Base-by-base conservation (phyloP, 202 grass and related monocot species). In the Eragrostis tef region DNA sequence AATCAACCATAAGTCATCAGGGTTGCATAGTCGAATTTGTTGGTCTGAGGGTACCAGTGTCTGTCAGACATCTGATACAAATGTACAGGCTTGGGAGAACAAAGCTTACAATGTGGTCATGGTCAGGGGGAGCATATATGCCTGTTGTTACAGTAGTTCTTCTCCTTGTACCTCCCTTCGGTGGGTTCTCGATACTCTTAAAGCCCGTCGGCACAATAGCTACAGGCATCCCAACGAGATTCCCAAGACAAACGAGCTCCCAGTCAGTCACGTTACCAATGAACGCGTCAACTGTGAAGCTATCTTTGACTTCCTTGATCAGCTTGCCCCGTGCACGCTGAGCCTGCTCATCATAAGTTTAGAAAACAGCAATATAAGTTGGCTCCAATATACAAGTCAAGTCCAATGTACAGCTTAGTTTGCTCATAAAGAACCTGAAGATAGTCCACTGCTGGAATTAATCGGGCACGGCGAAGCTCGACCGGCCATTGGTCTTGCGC, bases 401-500 rank as follows among this genome's bases (percentile, higher is more conserved):
- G 7, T 19, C 48, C 26, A 54, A 2, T 31, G 19, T 19, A 3
- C 16, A 51, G 45, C 43, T 62, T 70, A 24, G 9, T 51, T 22
- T 66, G 9, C 1, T 46, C 8, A 9, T 52, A 43, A 15, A 52
- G 31, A 14, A 98, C 94, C 88, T 98, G 94, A 16, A 94, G 26
- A 79, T 93, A 94, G 65, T 98, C 92, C 2, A 93, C 92, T 56
- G 95, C 95, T 14, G 90, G 92, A 65, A 98, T 44, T 73, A 98
- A 84, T 29, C 90, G 82, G 27, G 95, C 90, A 6, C 90, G 90
- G 0, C 92, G 95, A 60, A 98, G 95, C 75, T 94, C 95, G 24
- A 93, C 85, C 0, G 95, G 92, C 95, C 95, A 94, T 62, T 98
- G 92, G 52, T 93, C 88, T 81, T 94, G 92, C 3, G 95, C 95